These are phyloP conservation scores for Tuber calosporum DNA, from an alignment of 495 filamentous ascomycete species.

Conservation along the genomic window DNA sequence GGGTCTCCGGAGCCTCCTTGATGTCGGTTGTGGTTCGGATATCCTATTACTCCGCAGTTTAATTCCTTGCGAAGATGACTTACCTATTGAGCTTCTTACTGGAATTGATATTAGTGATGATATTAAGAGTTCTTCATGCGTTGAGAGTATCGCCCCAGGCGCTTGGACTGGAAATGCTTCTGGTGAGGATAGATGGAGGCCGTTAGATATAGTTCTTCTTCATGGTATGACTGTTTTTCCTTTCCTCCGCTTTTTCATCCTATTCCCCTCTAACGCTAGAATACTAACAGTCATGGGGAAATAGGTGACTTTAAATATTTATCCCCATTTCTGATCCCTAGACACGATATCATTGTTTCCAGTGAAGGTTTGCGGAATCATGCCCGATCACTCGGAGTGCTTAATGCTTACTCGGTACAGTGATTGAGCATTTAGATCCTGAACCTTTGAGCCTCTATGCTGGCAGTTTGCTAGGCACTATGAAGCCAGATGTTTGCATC, in stretches of 20 bases:
- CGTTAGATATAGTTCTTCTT: slow-evolving; percentile 25
- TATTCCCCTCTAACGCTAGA: background rate
- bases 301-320: slow-evolving; percentile 31
- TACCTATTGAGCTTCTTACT: slow-evolving; percentile 34
- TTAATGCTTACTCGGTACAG: slow-evolving; percentile 17
- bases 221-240: slow-evolving; percentile 20
- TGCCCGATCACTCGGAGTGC: slow-evolving; percentile 22
- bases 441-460: slow-evolving; percentile 31
- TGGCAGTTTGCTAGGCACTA: slow-evolving; percentile 28
- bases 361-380: slow-evolving; percentile 35
- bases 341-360: slow-evolving; percentile 35
- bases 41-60: slow-evolving; percentile 26
- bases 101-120: slow-evolving; percentile 39
- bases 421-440: slow-evolving; percentile 41
- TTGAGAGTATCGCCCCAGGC: slow-evolving; percentile 24
- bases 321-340: slow-evolving; percentile 14
- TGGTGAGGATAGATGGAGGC: slow-evolving; percentile 33
- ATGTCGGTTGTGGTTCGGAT: slow-evolving; percentile 39
- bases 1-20: slow-evolving; percentile 32
- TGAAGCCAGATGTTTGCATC: slow-evolving; percentile 37
- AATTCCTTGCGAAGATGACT: slow-evolving; percentile 29
- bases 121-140: slow-evolving; percentile 4
- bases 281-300: background rate
- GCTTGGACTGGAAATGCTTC: background rate
- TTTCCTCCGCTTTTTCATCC: background rate